Evolutionary conservation across 495 filamentous ascomycete species (phyloP).

Genomic region (Podospora sp.): DNA sequence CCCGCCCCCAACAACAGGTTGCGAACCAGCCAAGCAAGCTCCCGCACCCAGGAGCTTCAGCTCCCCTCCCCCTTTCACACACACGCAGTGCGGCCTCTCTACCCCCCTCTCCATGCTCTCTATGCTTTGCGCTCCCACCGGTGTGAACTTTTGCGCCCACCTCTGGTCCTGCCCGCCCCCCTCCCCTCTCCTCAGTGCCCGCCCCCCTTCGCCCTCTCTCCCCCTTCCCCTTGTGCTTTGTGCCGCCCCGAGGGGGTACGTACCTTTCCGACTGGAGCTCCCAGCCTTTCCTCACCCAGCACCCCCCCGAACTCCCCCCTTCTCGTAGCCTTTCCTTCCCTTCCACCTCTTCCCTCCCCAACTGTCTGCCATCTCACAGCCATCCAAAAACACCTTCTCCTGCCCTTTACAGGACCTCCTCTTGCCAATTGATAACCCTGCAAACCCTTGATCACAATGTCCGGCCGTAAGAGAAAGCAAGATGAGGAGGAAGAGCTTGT

Average conservation of each 20-base stretch:
- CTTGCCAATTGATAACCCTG: conserved; percentile 32
- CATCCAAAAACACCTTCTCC: conserved; percentile 29
- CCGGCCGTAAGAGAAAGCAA: conserved; percentile 51
- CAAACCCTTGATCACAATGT: conserved; percentile 39
- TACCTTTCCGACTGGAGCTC: conserved; percentile 34
- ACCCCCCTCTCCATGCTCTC: conserved; percentile 10
- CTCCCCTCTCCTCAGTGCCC: conserved; percentile 31
- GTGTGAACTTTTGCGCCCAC: conserved; percentile 23
- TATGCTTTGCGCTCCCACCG: conserved; percentile 18
- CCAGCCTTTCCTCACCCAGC: conserved; percentile 39
- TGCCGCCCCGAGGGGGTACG: conserved; percentile 25
- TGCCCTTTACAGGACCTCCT: conserved; percentile 18
- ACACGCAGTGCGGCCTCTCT: not conserved
- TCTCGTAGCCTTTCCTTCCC: conserved; percentile 35
- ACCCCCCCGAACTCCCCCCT: conserved; percentile 43
- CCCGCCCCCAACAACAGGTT: not conserved
- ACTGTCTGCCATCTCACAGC: conserved; percentile 20
- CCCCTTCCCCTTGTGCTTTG: conserved; percentile 3
- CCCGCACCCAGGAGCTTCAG: conserved; percentile 15
- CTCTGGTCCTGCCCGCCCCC: conserved; percentile 20
- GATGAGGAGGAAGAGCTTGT: conserved; percentile 58
- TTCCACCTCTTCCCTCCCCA: conserved; percentile 29
- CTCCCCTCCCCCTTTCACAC: conserved; percentile 5
- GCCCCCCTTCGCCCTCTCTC: conserved; percentile 31
- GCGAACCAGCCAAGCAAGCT: conserved; percentile 7